Evolutionary conservation across 345 rosid species (phyloP).

Genomic region (Passiflora organensis): DNA sequence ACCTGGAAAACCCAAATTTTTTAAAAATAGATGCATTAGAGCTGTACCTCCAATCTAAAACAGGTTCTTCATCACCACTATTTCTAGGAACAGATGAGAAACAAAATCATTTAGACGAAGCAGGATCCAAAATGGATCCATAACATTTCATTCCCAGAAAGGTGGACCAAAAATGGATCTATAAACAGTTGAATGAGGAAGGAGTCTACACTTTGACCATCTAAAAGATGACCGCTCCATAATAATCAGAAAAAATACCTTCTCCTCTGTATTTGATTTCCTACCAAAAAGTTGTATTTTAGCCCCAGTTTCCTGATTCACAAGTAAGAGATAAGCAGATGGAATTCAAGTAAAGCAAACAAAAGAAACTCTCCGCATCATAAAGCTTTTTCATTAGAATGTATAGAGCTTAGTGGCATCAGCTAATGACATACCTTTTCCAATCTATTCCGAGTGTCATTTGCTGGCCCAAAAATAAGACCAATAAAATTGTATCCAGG

Average conservation of each 20-base stretch:
- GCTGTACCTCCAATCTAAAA: slow-evolving; percentile 3
- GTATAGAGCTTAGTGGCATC: neutral
- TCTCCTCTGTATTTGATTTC: slow-evolving; percentile 52
- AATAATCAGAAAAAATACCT: slow-evolving; percentile 37
- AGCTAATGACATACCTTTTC: slow-evolving; percentile 55
- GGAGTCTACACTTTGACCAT: neutral
- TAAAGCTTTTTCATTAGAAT: neutral
- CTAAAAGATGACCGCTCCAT: neutral
- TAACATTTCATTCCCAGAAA: neutral
- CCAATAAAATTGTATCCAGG: slow-evolving; percentile 68
- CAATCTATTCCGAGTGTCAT: slow-evolving; percentile 67
- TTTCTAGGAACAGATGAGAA: neutral
- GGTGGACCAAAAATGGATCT: neutral
- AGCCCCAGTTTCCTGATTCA: slow-evolving; percentile 80
- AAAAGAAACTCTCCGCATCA: neutral
- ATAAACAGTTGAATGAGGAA: neutral
- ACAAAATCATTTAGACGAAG: too few species aligned
- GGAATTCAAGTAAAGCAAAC: neutral
- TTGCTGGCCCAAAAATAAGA: slow-evolving; percentile 74
- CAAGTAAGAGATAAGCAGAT: slow-evolving; percentile 7
- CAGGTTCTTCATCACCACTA: slow-evolving; percentile 4
- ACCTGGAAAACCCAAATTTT: slow-evolving; percentile 40
- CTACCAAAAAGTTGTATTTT: slow-evolving; percentile 57
- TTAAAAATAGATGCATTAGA: neutral
- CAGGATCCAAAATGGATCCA: too few species aligned